phyloP scores from a whole-genome alignment of 1,284 basidiomycete species.

The Ganoderma boninense region DNA sequence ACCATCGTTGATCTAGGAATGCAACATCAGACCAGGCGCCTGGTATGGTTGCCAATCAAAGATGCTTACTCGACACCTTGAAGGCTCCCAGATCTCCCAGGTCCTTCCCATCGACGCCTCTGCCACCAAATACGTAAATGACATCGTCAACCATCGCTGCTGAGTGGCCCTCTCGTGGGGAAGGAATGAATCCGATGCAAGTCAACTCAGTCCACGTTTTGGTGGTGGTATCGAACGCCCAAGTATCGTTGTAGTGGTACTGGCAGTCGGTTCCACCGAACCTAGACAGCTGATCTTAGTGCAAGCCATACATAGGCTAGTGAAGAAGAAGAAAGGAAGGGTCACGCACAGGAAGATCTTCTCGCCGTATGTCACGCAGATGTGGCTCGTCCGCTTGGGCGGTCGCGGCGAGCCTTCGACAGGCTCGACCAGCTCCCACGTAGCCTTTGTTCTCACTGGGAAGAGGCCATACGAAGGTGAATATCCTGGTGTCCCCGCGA shows the following conservation, averaged over 20 bases:
- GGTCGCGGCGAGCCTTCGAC: constrained; percentile 69
- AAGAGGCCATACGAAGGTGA: constrained; percentile 13
- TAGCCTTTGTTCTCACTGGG: constrained; percentile 74
- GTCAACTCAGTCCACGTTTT: constrained; percentile 91
- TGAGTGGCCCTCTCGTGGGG: constrained; percentile 96
- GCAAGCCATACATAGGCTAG: constrained; percentile 10
- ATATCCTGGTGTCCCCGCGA: constrained; percentile 8
- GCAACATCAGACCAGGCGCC: constrained; percentile 9
- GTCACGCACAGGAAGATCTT: constrained; percentile 82
- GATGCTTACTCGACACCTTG: constrained; percentile 88
- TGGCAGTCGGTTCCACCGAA: constrained; percentile 99
- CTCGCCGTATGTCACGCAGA: constrained; percentile 87
- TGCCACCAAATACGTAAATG: constrained; percentile 97
- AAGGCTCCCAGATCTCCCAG: constrained; percentile 95
- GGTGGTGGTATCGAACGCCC: constrained; percentile 91
- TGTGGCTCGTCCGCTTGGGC: constrained; percentile 92
- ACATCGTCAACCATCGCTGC: constrained; percentile 98
- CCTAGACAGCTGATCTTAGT: constrained; percentile 49
- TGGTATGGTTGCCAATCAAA: neutral
- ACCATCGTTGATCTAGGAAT: constrained; percentile 78
- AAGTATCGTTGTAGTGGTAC: constrained; percentile 99
- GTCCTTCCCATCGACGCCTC: constrained; percentile 98
- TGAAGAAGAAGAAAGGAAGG: constrained; percentile 8
- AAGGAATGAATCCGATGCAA: constrained; percentile 98
- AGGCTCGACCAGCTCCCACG: constrained; percentile 85